A percentile compares a stretch with the other conserved stretches of the same genome.
Evolutionary conservation across 139 green algal genomes (phyloP).

Genomic region (Chlamydomonas sp.): DNA sequence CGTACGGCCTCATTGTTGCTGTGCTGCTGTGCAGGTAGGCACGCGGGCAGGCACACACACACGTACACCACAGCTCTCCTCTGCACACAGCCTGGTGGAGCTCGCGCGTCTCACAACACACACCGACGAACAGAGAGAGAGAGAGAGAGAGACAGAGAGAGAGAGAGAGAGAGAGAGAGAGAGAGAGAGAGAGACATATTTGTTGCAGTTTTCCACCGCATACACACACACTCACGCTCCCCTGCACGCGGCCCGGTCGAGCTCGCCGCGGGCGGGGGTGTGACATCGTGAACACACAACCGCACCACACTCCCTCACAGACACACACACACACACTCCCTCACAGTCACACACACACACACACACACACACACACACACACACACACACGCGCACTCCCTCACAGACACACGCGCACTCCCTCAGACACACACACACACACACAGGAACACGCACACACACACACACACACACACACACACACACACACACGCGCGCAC

Average conservation of each 20-base stretch:
- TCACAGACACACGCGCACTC: too few species aligned
- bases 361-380: not conserved
- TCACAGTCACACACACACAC: not conserved
- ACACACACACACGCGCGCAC: not conserved
- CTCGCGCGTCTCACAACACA: too few species aligned
- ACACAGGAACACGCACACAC: not conserved
- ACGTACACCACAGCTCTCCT: not conserved
- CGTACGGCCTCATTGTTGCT: not conserved
- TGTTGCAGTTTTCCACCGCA: too few species aligned
- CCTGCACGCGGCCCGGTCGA: not conserved
- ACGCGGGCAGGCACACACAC: not conserved
- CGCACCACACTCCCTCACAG: not conserved
- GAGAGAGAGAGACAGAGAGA: too few species aligned
- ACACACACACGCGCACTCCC: too few species aligned
- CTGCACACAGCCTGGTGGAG: not conserved
- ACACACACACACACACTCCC: not conserved
- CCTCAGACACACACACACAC: too few species aligned
- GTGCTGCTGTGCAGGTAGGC: slow-evolving; percentile 1
- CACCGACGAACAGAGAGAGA: too few species aligned
- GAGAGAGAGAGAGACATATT: too few species aligned
- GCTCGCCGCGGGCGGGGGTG: not conserved
- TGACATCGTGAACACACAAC: not conserved
- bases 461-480: not conserved
- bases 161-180: too few species aligned
- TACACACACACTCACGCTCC: not conserved